Evolutionary conservation across 2,329 filamentous ascomycete species (phyloP).

Genomic region (Hypoxylon sp.): DNA sequence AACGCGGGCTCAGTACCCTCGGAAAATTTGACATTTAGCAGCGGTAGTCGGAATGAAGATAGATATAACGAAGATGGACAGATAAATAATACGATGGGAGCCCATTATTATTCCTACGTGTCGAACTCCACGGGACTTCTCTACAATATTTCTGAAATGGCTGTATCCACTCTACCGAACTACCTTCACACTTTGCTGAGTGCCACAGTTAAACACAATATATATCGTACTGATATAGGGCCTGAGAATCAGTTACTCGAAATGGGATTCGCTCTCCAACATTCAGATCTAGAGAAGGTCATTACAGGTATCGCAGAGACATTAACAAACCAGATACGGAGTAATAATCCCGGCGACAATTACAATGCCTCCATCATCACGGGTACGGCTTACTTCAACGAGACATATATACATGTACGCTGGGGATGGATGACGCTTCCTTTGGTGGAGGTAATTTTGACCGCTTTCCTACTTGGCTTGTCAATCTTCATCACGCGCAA

Average conservation of each 20-base stretch:
- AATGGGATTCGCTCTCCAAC: slow-evolving; percentile 22
- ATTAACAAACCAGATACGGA: slow-evolving; percentile 33
- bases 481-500: slow-evolving; percentile 33
- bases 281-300: slow-evolving; percentile 28
- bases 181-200: slow-evolving; percentile 22
- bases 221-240: not conserved
- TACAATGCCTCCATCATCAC: slow-evolving; percentile 22
- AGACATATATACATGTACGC: slow-evolving; percentile 43
- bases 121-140: slow-evolving; percentile 21
- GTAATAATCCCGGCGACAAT: slow-evolving; percentile 41
- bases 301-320: slow-evolving; percentile 32
- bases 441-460: slow-evolving; percentile 31
- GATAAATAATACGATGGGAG: not conserved
- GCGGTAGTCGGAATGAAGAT: too few relatives aligned
- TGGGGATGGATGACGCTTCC: slow-evolving; percentile 42
- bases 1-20: not conserved
- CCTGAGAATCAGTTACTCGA: not conserved
- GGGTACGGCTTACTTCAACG: slow-evolving; percentile 35
- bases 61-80: too few relatives aligned
- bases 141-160: slow-evolving; percentile 30
- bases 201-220: slow-evolving; percentile 22
- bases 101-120: not conserved
- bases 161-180: not conserved
- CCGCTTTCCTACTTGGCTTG: slow-evolving; percentile 31
- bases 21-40: slow-evolving; percentile 2